phyloP scores from a whole-genome alignment of 345 rosid species.

The Sisymbrium altissimum region DNA sequence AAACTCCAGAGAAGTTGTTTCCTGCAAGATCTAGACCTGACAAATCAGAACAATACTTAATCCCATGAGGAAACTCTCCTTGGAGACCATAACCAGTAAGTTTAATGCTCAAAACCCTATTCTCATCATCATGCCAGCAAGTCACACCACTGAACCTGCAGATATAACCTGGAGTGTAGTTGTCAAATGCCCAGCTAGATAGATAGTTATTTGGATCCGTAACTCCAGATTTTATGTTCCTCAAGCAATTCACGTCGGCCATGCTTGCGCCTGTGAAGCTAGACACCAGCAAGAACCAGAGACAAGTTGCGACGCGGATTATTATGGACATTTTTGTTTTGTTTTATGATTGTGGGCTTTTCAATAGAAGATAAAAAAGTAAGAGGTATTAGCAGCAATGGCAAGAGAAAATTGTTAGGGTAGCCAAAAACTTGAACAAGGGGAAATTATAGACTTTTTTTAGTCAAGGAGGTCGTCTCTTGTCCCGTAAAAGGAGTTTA shows the following conservation, averaged over 20 bases:
- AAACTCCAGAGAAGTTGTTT: slow-evolving; percentile 53
- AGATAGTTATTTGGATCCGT: slow-evolving; percentile 36
- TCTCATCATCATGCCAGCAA: slow-evolving; percentile 89
- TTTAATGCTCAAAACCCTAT: slow-evolving; percentile 54
- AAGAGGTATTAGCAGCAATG: not conserved
- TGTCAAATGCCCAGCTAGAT: slow-evolving; percentile 53
- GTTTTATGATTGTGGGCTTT: not conserved
- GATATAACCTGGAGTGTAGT: slow-evolving; percentile 49
- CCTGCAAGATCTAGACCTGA: slow-evolving; percentile 56
- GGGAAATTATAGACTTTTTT: not conserved
- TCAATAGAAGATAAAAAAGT: no score
- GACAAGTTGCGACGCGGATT: slow-evolving; percentile 12
- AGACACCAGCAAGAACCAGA: slow-evolving; percentile 43
- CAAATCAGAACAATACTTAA: slow-evolving; percentile 44
- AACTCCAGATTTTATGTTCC: not conserved
- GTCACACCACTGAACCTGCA: slow-evolving; percentile 67
- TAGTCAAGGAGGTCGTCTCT: slow-evolving; percentile 16
- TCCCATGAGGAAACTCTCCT: slow-evolving; percentile 62
- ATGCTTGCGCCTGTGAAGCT: slow-evolving; percentile 24
- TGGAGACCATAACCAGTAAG: slow-evolving; percentile 59
- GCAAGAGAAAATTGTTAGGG: not conserved
- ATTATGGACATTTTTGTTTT: not conserved
- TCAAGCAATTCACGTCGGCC: slow-evolving; percentile 52
- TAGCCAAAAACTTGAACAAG: not conserved
- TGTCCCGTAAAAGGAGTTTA: not conserved